Conservation (phyloP, 2,329 filamentous ascomycete genomes). For the Penicillium sp. region DNA sequence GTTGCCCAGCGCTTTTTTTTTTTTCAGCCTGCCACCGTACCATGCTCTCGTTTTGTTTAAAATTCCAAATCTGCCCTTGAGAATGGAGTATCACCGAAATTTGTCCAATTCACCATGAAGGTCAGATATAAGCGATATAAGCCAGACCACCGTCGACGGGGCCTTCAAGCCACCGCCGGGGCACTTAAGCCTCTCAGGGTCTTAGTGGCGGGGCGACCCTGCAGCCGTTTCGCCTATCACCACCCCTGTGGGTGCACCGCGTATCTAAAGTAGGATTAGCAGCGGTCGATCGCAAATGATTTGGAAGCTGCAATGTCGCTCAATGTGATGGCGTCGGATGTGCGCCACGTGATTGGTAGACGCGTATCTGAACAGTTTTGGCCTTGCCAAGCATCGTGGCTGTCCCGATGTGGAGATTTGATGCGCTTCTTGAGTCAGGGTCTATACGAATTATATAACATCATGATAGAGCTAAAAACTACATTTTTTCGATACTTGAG, state of each 20-base stretch:
- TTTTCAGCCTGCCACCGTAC: too few relatives aligned
- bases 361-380: background rate
- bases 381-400: background rate
- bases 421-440: background rate
- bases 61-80: too few relatives aligned
- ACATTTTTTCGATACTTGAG: too few relatives aligned
- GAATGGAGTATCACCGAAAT: background rate
- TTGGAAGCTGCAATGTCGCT: background rate
- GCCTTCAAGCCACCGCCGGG: background rate
- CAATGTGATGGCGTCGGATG: background rate
- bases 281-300: background rate
- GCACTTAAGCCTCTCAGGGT: slow-evolving; percentile 1
- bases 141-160: background rate
- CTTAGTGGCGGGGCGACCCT: background rate
- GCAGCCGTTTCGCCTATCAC: background rate
- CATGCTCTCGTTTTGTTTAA: background rate
- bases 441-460: too few relatives aligned
- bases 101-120: background rate
- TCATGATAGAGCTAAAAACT: too few relatives aligned
- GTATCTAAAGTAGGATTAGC: background rate
- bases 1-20: background rate
- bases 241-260: background rate
- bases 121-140: too few relatives aligned
- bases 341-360: background rate
- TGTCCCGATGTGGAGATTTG: background rate